These are phyloP conservation scores for Mycena pura DNA, from an alignment of 768 basidiomycete genomes.

Conservation along the genomic window DNA sequence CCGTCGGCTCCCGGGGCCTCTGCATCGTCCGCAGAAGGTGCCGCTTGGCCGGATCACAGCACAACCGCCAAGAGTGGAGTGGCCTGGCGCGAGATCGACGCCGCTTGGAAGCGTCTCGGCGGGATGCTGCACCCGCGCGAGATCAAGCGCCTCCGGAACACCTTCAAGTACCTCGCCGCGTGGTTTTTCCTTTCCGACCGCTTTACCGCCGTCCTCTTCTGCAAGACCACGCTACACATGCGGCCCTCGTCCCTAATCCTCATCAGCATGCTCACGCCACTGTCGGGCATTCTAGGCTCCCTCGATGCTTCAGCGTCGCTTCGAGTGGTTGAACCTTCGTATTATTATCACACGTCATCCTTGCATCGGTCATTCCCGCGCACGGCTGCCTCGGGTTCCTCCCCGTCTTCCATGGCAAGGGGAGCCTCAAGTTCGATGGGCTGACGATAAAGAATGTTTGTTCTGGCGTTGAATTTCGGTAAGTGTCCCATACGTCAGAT, in stretches of 20 bases:
- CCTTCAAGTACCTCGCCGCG: slow-evolving; percentile 88
- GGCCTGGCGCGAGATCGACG: slow-evolving; percentile 54
- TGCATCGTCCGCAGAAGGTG: slow-evolving; percentile 3
- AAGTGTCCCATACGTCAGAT: too few relatives aligned
- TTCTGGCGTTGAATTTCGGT: slow-evolving; percentile 84
- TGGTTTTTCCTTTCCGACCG: slow-evolving; percentile 96
- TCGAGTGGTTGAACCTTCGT: slow-evolving; percentile 69
- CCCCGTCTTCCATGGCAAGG: slow-evolving; percentile 50
- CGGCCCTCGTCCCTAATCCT: slow-evolving; percentile 76
- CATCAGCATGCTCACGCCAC: slow-evolving; percentile 80
- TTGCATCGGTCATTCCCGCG: slow-evolving; percentile 71
- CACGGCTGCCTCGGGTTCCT: slow-evolving; percentile 89
- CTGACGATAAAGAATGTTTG: slow-evolving; percentile 84
- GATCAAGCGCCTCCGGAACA: slow-evolving; percentile 76
- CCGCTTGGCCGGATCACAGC: slow-evolving; percentile 21
- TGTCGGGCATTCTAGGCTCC: slow-evolving; percentile 83
- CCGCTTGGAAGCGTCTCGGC: slow-evolving; percentile 79
- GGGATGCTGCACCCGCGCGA: slow-evolving; percentile 78
- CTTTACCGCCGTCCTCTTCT: slow-evolving; percentile 90
- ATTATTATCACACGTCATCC: slow-evolving; percentile 72
- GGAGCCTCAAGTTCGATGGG: slow-evolving; percentile 69
- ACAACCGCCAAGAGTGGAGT: slow-evolving; percentile 30
- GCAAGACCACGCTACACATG: slow-evolving; percentile 88
- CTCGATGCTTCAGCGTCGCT: slow-evolving; percentile 73
- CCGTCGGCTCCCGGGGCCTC: slow-evolving; percentile 64